phyloP scores from a whole-genome alignment of 352 stramenopile genomes.

The Globisporangium polare region DNA sequence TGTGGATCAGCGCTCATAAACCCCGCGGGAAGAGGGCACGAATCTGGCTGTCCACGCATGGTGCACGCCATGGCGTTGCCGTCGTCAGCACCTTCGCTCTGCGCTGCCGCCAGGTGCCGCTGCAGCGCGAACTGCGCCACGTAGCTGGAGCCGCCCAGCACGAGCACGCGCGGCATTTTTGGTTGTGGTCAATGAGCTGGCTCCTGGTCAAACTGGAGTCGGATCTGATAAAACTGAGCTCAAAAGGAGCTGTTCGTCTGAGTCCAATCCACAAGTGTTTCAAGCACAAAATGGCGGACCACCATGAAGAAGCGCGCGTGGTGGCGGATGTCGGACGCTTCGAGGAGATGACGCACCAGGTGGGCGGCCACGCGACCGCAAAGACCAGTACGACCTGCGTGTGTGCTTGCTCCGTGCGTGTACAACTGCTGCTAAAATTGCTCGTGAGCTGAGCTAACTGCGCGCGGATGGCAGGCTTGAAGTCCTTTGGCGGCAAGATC shows the following conservation, averaged over 20 bases:
- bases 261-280: neutral
- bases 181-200: too few species aligned
- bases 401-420: neutral
- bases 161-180: conserved; percentile 28
- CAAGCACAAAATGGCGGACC: conserved; percentile 7
- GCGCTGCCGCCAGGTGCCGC: conserved; percentile 13
- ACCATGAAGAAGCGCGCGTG: neutral
- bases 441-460: neutral
- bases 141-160: conserved; percentile 61
- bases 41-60: conserved; percentile 16
- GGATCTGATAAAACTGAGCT: too few species aligned
- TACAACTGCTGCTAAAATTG: neutral
- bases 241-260: too few species aligned
- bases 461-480: conserved; percentile 37
- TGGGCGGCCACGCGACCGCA: conserved; percentile 68
- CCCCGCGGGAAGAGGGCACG: conserved; percentile 21
- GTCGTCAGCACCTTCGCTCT: neutral
- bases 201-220: too few species aligned
- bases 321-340: conserved; percentile 21
- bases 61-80: conserved; percentile 32
- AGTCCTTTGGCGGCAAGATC: conserved; percentile 57
- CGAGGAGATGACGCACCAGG: conserved; percentile 64
- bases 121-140: conserved; percentile 60
- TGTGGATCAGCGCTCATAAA: conserved; percentile 14
- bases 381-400: conserved; percentile 42